Conservation (phyloP, 2,329 filamentous ascomycete genomes). For the Chaetomiaceae sp. region DNA sequence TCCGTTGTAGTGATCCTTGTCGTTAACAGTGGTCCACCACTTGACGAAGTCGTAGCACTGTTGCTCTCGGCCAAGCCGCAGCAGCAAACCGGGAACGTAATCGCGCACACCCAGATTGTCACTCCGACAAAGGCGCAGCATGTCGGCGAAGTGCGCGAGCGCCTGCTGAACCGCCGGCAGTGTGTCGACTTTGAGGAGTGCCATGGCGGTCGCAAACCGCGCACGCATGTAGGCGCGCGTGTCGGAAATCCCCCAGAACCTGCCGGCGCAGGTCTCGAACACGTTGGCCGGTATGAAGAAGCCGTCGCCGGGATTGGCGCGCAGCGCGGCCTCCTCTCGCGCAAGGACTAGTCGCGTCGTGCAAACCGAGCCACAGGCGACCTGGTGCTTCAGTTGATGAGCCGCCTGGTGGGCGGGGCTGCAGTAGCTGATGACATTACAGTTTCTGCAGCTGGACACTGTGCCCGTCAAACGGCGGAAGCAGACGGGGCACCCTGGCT, state of each 20-base stretch:
- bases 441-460: constrained; percentile 26
- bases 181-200: constrained; percentile 28
- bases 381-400: constrained; percentile 24
- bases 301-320: not conserved
- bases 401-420: constrained; percentile 21
- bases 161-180: constrained; percentile 29
- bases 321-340: constrained; percentile 23
- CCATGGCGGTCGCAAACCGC: constrained; percentile 25
- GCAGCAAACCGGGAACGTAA: constrained; percentile 32
- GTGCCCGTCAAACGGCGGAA: too few species aligned
- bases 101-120: constrained; percentile 41
- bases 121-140: constrained; percentile 38
- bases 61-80: constrained; percentile 30
- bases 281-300: constrained; percentile 7
- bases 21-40: constrained; percentile 34
- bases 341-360: constrained; percentile 16
- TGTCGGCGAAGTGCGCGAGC: constrained; percentile 37
- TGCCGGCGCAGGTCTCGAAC: constrained; percentile 29
- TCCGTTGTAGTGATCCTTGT: constrained; percentile 31
- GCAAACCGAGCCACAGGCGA: constrained; percentile 22
- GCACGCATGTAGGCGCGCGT: constrained; percentile 35
- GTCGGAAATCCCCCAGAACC: constrained; percentile 29
- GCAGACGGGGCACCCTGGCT: too few species aligned
- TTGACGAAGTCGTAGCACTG: constrained; percentile 42
- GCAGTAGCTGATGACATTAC: constrained; percentile 27